Percentiles rank a stretch among this genome's conserved stretches.
phyloP scores from a whole-genome alignment of 148 eudicot species.

The Rhododendron ovatum region DNA sequence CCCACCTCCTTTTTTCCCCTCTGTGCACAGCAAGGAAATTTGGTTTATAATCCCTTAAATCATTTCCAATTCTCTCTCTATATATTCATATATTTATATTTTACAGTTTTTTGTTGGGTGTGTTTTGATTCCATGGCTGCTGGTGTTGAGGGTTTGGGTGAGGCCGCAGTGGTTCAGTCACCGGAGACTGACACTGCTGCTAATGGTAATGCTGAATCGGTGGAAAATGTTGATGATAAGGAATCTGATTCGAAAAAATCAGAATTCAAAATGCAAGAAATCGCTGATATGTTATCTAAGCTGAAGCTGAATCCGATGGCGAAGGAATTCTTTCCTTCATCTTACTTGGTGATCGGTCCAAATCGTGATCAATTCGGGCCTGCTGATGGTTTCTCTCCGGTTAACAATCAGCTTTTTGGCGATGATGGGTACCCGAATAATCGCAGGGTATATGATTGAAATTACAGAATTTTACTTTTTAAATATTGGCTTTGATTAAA shows the following conservation, averaged over 20 bases:
- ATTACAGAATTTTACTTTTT: neutral
- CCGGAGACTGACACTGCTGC: slow-evolving; percentile 23
- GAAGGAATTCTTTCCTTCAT: slow-evolving; percentile 76
- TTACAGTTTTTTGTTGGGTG: neutral
- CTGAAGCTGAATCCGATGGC: slow-evolving; percentile 81
- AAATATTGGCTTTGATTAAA: neutral
- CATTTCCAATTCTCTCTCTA: neutral
- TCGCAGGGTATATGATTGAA: slow-evolving; percentile 59
- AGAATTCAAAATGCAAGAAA: slow-evolving; percentile 52
- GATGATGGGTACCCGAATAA: slow-evolving; percentile 25
- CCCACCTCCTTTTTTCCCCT: slow-evolving; percentile 12
- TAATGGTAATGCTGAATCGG: neutral
- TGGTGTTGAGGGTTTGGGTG: slow-evolving; percentile 33
- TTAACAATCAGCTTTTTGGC: slow-evolving; percentile 27
- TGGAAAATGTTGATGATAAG: slow-evolving; percentile 15
- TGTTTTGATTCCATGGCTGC: slow-evolving; percentile 39
- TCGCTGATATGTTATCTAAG: slow-evolving; percentile 60
- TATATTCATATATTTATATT: neutral
- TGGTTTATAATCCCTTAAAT: neutral
- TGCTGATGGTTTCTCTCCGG: slow-evolving; percentile 22
- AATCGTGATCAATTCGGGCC: slow-evolving; percentile 32
- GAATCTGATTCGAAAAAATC: slow-evolving; percentile 54
- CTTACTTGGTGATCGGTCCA: slow-evolving; percentile 19
- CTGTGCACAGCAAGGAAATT: slow-evolving; percentile 6
- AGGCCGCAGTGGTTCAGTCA: slow-evolving; percentile 48